Evolutionary conservation across 345 rosid species (phyloP).

Genomic region (Triadica sebifera): DNA sequence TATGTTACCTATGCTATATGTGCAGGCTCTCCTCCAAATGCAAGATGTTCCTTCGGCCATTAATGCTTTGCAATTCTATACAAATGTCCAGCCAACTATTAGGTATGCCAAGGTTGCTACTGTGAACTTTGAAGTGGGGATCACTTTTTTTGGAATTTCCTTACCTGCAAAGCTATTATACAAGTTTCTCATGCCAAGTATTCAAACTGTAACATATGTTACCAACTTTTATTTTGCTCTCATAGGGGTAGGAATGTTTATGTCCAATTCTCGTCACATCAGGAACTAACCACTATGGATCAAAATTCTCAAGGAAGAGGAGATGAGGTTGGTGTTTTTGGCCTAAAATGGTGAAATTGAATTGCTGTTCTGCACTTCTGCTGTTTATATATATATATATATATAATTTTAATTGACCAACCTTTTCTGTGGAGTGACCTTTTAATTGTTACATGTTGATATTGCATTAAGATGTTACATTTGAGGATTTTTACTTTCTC

Average conservation of each 20-base stretch:
- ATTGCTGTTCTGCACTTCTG: conserved; percentile 3
- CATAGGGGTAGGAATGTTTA: conserved; percentile 94
- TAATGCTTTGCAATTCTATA: conserved; percentile 75
- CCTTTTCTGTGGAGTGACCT: not conserved
- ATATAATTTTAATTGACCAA: not conserved
- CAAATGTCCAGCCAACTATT: conserved; percentile 81
- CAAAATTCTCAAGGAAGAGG: conserved; percentile 91
- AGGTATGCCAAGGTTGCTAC: conserved; percentile 40
- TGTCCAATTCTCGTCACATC: conserved; percentile 97
- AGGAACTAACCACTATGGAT: conserved; percentile 91
- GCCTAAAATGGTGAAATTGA: conserved; percentile 4
- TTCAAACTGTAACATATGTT: not conserved
- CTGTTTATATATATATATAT: no score
- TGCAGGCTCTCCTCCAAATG: conserved; percentile 97
- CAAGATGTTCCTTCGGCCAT: conserved; percentile 89
- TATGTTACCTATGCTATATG: conserved; percentile 11
- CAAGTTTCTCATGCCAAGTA: not conserved
- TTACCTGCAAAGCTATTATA: not conserved
- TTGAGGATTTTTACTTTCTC: not conserved
- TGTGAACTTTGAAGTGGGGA: not conserved
- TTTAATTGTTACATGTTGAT: not conserved
- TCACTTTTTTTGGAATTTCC: no score
- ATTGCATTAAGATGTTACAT: not conserved
- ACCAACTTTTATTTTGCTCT: not conserved
- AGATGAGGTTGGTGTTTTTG: conserved; percentile 72